Evolutionary conservation across 192 early-diverging fungal genomes (phyloP), one percentile per base, ranked within the genome.

Genomic region (Neocallimastix lanati): DNA sequence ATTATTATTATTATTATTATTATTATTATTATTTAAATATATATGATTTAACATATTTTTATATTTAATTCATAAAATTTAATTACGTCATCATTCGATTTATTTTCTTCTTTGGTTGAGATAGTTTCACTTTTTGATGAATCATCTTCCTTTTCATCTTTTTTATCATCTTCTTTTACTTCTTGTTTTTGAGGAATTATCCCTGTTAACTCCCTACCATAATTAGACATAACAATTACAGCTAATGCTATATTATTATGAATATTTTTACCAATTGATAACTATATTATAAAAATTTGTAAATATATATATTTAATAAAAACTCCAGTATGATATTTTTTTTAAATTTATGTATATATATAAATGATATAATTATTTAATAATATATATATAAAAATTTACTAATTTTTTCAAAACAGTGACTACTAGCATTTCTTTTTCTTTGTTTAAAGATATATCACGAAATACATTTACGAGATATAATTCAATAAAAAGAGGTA

Each of bases 401-500:
- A 82, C 88, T 83, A 84, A 83, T 29, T 86, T 79, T 29, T 79
- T 82, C 29, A 88, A 78, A 25, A 85, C 78, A 6, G 82, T 13
- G 84, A 81, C 18, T 82, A 87, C 14, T 84, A 92, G 82, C 13
- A 88, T 89, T 38, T 92, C 92, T 58, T 90, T 88, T 28, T 89
- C 82, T 77, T 93, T 90, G 16, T 67, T 67, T 67, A 67, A n/a
- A 7, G 87, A 81, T 30, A 93, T 82, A 21, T 88, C 86, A 13
- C 76, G 50, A 15, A 79, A 79, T 13, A 98, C 87, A 1, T 93
- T 94, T 12, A 89, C 90, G 21, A 96, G 82, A 86, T 94, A 95
- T 50, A 98, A 88, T 76, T 99, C 96, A 12, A 87, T 85, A 6
- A 93, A 82, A 13, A 96, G 83, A 12, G 95, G 87, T 58, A 96